Evolutionary conservation across 2,329 filamentous ascomycete genomes (phyloP).

Genomic region (Colletotrichum kahawae): DNA sequence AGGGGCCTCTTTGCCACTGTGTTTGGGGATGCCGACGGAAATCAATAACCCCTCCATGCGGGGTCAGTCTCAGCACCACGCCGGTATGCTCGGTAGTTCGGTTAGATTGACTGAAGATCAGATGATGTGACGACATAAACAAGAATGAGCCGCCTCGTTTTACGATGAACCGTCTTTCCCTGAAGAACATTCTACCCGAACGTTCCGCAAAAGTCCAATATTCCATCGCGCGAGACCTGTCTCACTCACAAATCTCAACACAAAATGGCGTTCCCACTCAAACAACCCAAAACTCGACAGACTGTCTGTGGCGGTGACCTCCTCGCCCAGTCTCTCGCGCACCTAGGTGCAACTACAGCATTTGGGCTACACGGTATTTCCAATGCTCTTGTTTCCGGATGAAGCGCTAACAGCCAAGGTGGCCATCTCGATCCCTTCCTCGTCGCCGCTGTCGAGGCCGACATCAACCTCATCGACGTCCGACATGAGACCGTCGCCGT

Average conservation of each 20-base stretch:
- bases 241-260: not conserved
- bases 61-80: not conserved
- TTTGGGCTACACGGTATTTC: not conserved
- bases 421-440: conserved; percentile 8
- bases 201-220: not conserved
- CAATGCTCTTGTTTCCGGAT: not conserved
- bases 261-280: not conserved
- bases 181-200: not conserved
- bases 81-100: not conserved
- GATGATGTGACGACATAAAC: not conserved
- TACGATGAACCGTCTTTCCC: not conserved
- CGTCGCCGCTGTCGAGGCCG: conserved; percentile 1
- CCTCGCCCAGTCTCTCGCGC: conserved; percentile 1
- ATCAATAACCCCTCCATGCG: not conserved
- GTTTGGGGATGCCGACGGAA: not conserved
- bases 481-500: conserved; percentile 9
- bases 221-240: not conserved
- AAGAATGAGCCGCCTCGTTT: not conserved
- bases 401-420: not conserved
- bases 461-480: conserved; percentile 12
- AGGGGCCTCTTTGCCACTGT: not conserved
- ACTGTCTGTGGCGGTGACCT: not conserved
- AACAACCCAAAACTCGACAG: not conserved
- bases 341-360: not conserved
- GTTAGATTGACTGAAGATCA: not conserved